Evolutionary conservation across 164 flowering plant species (phyloP), one percentile per base, ranked within the genome.

Genomic region (Tetrastigma voinierianum): DNA sequence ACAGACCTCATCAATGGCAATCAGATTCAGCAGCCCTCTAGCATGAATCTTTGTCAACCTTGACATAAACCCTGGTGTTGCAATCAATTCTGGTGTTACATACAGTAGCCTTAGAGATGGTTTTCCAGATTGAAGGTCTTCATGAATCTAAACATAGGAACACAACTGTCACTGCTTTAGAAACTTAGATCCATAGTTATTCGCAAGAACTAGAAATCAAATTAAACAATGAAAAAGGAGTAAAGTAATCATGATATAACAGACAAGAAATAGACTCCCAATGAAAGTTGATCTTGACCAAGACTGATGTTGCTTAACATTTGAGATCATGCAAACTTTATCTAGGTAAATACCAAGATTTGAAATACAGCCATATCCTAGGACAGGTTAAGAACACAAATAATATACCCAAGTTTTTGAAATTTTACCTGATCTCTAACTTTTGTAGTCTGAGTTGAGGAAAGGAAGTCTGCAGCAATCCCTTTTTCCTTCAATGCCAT

Each of bases 11-110:
- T 94, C 98, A 72, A 91, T 83, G 62, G 96, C 96, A 68, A 94
- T 85, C 66, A 94, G 87, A 80, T 78, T 87, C 70, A 94, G 70
- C 70, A 90, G 66, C 51, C 98, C 95, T 80, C 96, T 82, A 21
- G 77, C 56, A 67, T 88, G 74, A 68, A 94, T 78, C 78, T 88
- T 94, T 55, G 59, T 76, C 72, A 94, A 76, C 82, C 84, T 93
- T 62, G 85, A 66, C 87, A 85, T 83, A 70, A 93, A 93, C 57
- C 93, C 93, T 25, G 80, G 43, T 67, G 96, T 91, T 13, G 91
- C 96, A 78, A 91, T 81, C 81, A 93, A 73, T 75, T 93, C 97
- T 51, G 97, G 98, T 56, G 98, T 91, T 24, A 88, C 98, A 75
- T 93, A 93, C 25, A 93, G 83, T 76, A 91, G 71, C 74, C 87